Evolutionary conservation across 2,329 filamentous ascomycete genomes (phyloP).

Genomic region (Neopestalotiopsis clavispora): DNA sequence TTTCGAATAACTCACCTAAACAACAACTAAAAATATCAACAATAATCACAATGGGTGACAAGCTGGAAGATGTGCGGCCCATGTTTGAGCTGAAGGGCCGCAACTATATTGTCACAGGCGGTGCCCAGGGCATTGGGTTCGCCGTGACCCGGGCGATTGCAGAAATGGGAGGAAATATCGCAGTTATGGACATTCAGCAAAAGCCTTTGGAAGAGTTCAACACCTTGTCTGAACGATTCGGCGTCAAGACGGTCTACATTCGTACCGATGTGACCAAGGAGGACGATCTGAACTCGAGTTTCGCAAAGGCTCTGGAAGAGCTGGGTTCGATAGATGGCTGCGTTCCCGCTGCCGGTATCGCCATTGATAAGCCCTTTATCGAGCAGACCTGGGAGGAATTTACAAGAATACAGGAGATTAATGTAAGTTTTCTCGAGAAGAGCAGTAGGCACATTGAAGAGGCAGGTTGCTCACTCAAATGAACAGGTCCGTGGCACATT

Average conservation of each 20-base stretch:
- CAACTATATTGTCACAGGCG: slow-evolving; percentile 45
- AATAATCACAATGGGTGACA: slow-evolving; percentile 11
- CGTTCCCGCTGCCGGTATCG: slow-evolving; percentile 34
- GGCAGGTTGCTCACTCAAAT: background rate
- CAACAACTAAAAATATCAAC: background rate
- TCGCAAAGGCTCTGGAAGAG: slow-evolving; percentile 25
- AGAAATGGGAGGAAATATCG: slow-evolving; percentile 46
- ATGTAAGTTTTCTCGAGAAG: slow-evolving; percentile 34
- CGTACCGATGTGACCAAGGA: slow-evolving; percentile 27
- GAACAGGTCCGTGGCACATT: slow-evolving; percentile 46
- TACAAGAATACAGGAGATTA: slow-evolving; percentile 43
- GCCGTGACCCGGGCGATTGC: slow-evolving; percentile 42
- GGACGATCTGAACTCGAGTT: slow-evolving; percentile 23
- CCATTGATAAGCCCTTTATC: slow-evolving; percentile 34
- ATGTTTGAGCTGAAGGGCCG: slow-evolving; percentile 39
- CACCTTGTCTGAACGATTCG: slow-evolving; percentile 21
- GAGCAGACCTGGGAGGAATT: slow-evolving; percentile 24
- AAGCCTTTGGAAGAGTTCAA: slow-evolving; percentile 36
- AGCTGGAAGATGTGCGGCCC: slow-evolving; percentile 31
- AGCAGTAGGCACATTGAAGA: too few species aligned
- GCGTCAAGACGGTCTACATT: slow-evolving; percentile 15
- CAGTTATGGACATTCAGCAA: slow-evolving; percentile 40
- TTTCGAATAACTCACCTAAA: background rate
- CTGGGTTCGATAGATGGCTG: slow-evolving; percentile 29
- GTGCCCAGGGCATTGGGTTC: slow-evolving; percentile 45